These are phyloP conservation scores for Cyberlindnera americana DNA, from an alignment of 805 yeast genomes.

Conservation along the genomic window DNA sequence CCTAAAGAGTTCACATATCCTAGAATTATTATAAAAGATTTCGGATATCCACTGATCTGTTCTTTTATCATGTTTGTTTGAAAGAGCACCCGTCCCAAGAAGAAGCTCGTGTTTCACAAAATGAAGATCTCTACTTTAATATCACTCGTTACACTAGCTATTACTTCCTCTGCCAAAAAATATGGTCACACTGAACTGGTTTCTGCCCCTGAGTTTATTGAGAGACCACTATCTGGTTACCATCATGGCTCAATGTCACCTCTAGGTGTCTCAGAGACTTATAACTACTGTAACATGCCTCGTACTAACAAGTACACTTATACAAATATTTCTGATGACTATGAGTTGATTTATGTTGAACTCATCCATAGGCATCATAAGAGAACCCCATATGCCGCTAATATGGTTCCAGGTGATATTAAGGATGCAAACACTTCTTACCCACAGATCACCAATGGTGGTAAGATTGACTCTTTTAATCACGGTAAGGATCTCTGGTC, in stretches of 20 bases:
- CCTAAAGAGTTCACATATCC: too few species aligned
- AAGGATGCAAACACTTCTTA: slow-evolving; percentile 28
- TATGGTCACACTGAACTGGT: slow-evolving; percentile 16
- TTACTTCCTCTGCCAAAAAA: slow-evolving; percentile 5
- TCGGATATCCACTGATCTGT: too few species aligned
- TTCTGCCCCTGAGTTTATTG: slow-evolving; percentile 18
- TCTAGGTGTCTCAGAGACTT: slow-evolving; percentile 29
- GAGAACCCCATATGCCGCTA: slow-evolving; percentile 38
- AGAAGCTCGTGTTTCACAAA: too few species aligned
- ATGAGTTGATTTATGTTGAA: slow-evolving; percentile 35
- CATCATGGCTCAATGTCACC: slow-evolving; percentile 23
- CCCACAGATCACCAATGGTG: slow-evolving; percentile 39
- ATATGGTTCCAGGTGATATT: slow-evolving; percentile 33
- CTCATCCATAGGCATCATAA: slow-evolving; percentile 43
- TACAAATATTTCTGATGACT: slow-evolving; percentile 28
- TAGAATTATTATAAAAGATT: too few species aligned
- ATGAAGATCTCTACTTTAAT: slow-evolving; percentile 7
- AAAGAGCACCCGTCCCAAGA: too few species aligned
- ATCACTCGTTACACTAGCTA: not conserved
- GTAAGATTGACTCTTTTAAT: slow-evolving; percentile 35
- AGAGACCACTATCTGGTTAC: slow-evolving; percentile 21
- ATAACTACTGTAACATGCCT: slow-evolving; percentile 45
- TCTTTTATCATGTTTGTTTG: too few species aligned
- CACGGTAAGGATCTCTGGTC: slow-evolving; percentile 38
- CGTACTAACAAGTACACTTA: slow-evolving; percentile 32